Conservation (phyloP, 2,329 filamentous ascomycete species). For the Coniosporium tulheliwenetii region DNA sequence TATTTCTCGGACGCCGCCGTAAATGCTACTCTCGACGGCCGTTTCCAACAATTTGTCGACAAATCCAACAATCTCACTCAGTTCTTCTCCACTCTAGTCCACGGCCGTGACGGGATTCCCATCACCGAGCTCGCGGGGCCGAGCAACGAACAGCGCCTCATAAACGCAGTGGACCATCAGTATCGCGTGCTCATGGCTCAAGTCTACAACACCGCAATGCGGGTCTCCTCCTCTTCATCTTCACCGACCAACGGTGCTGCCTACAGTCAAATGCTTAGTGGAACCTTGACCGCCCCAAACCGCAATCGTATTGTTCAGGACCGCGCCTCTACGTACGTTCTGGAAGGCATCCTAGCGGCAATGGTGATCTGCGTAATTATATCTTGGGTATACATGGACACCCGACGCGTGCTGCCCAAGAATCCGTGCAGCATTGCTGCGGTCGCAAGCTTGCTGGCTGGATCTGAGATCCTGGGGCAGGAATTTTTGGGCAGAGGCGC, state of each 20-base stretch:
- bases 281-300: neutral
- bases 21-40: neutral
- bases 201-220: neutral
- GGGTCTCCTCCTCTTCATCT: neutral
- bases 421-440: conserved; percentile 14
- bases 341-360: neutral
- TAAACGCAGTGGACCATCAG: neutral
- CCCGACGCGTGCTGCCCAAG: conserved; percentile 7
- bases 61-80: neutral
- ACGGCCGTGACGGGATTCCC: neutral
- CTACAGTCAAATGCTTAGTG: neutral
- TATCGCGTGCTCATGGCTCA: neutral
- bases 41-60: neutral
- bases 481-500: conserved; percentile 3
- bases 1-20: neutral
- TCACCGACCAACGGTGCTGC: neutral
- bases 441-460: conserved; percentile 9
- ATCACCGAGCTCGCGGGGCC: neutral
- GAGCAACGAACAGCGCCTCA: neutral
- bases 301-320: neutral
- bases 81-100: neutral
- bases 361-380: neutral
- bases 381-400: neutral
- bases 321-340: neutral
- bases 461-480: conserved; percentile 6